Base-by-base conservation (phyloP, 2,329 filamentous ascomycete genomes). In the Aspergillus quadrilineatus region DNA sequence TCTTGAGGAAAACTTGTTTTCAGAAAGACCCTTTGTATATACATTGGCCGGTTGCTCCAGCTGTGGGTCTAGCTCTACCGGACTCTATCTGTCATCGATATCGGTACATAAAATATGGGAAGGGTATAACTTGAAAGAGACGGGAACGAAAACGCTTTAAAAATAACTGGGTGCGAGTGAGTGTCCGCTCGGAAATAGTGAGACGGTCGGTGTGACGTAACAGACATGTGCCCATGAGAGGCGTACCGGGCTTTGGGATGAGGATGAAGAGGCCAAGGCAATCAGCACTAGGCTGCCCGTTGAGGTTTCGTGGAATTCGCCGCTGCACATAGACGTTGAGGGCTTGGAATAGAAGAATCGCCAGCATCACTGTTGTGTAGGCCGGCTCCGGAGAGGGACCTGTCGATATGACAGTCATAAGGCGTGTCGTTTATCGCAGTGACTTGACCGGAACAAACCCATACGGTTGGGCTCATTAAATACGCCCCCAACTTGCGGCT, bases 31-130 rank as follows among this genome's bases (percentile, higher is more conserved):
- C 12, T 36, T 9, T 44, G 17, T 43, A 56, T 52, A 29, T 52
- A 43, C 49, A 43, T 17, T 41, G 6, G 37, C 36, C 10, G 56
- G 48, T 9, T 50, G 34, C 45, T 50, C 57, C 49, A 41, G 51
- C 51, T 43, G 41, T 37, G 30, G 29, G 55, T 55, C 49, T 57
- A 60, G 43, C 28, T 61, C 55, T 60, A 63, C 57, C 43, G 34
- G 39, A 32, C 30, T 57, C 53, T 58, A 56, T 63, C 47, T 47
- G 49, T 5, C 14, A 9, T 17, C 39, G 32, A 30, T 60, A 61
- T 60, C 56, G 41, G 51, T 60, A 63, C 50, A 55, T 47, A 39
- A 55, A 55, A 28, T 39, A 57, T 52, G 12, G 26, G 10, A 47
- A 54, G 54, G 58, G 52, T 58, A 62, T 58, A 55, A 48, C 50